A percentile compares a stretch with the other conserved stretches of the same genome.
These are phyloP conservation scores for Aureobasidium sp. DNA, from an alignment of 2,329 filamentous ascomycete species.

Conservation along the genomic window DNA sequence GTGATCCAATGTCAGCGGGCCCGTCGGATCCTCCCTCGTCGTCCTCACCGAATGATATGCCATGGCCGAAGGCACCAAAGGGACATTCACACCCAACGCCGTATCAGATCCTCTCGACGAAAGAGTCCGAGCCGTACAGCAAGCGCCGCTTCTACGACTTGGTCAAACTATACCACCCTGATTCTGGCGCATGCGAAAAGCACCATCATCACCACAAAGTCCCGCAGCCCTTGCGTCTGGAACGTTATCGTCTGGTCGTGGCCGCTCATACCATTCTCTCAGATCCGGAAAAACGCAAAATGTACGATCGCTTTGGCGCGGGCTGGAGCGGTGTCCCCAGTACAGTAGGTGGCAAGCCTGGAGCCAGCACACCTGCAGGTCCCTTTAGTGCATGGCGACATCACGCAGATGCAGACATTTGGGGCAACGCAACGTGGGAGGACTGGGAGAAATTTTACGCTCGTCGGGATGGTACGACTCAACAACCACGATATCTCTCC, in stretches of 20 bases:
- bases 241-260: constrained; percentile 91
- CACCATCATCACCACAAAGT: constrained; percentile 50
- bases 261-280: constrained; percentile 91
- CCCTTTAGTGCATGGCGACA: constrained; percentile 39
- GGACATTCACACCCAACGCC: constrained; percentile 71
- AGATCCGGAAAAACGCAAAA: constrained; percentile 77
- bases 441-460: constrained; percentile 80
- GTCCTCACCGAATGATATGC: constrained; percentile 30
- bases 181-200: constrained; percentile 58
- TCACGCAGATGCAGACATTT: constrained; percentile 54
- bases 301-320: constrained; percentile 84
- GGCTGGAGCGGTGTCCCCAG: constrained; percentile 73
- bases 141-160: constrained; percentile 90
- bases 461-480: constrained; percentile 4
- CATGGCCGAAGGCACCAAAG: constrained; percentile 37
- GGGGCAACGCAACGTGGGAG: constrained; percentile 93
- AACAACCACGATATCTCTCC: constrained; percentile 73
- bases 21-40: constrained; percentile 11
- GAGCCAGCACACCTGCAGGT: constrained; percentile 28
- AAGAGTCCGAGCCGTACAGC: constrained; percentile 73
- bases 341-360: constrained; percentile 19
- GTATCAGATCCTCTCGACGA: constrained; percentile 84
- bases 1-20: constrained; percentile 23
- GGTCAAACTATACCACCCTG: constrained; percentile 97
- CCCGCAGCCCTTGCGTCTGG: constrained; percentile 72